Evolutionary conservation across 2,329 filamentous ascomycete species (phyloP), one percentile per base, ranked within the genome.

Genomic region (Microcyclosporella mali): DNA sequence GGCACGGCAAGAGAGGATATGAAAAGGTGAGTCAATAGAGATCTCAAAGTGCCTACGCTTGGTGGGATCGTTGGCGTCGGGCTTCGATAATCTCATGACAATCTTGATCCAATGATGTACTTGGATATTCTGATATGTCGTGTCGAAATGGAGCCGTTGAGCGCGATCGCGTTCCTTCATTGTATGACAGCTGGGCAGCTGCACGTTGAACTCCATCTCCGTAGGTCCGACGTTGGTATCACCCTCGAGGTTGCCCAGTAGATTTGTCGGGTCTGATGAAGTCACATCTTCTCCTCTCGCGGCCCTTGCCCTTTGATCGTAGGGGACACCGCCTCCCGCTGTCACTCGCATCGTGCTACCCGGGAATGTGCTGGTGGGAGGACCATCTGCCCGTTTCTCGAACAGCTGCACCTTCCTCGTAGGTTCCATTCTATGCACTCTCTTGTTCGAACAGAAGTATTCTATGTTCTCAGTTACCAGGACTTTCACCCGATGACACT

Each of bases 51-150:
- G 89, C 27, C 88, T 79, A 50, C 88, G 79, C 60, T 89, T 89
- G 1, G 72, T 73, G 0, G 88, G 81, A 56, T 94, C 85, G 9
- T 82, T 79, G 30, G 82, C 77, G 56, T 95, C 89, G 11, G 84
- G 71, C 56, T 87, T 88, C 21, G 88, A 95, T 35, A 95, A 82
- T 40, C 89, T 84, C 80, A 95, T 86, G 48, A 95, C 88, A 59
- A 95, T 88, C 86, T 95, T 95, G 65, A 95, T 94, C 88, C 88
- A 95, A 63, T 95, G 89, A 62, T 87, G 88, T 41, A 95, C 88
- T 57, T 92, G 87, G 40, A 94, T 90, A 50, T 94, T 94, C 59
- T 88, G 85, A 73, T 90, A 95, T 44, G 88, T 94, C 41, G 88
- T 94, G 61, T 95, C 88, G 40, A 90, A 90, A 62, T 95, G 84